A percentile compares a stretch with the other conserved stretches of the same genome.
phyloP scores from a whole-genome alignment of 1,284 basidiomycete genomes.

The Rugosomyces carneus region DNA sequence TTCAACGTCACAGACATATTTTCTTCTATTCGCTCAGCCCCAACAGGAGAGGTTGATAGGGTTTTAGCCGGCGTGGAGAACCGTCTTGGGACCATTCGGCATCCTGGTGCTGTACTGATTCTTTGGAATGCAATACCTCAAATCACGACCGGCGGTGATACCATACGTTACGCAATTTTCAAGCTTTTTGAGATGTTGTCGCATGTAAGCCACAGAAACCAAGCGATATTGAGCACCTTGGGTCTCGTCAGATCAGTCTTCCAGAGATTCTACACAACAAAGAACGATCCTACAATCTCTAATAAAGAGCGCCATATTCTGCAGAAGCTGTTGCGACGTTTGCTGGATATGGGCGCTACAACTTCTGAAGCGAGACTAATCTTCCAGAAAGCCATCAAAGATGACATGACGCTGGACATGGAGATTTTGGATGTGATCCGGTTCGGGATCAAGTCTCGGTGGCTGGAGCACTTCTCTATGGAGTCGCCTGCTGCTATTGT shows the following conservation, averaged over 20 bases:
- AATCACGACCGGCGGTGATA: constrained; percentile 20
- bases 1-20: constrained; percentile 53
- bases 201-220: constrained; percentile 57
- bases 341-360: constrained; percentile 67
- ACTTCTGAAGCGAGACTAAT: constrained; percentile 53
- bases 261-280: constrained; percentile 29
- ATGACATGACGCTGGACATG: constrained; percentile 42
- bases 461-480: constrained; percentile 70
- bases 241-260: constrained; percentile 52
- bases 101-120: constrained; percentile 49
- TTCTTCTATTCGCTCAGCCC: constrained; percentile 32
- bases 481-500: constrained; percentile 46
- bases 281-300: constrained; percentile 20
- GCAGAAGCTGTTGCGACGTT: constrained; percentile 52
- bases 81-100: constrained; percentile 41
- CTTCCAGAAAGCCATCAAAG: constrained; percentile 51
- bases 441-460: constrained; percentile 60
- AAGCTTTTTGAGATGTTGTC: constrained; percentile 60
- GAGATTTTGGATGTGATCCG: constrained; percentile 67
- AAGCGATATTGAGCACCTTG: constrained; percentile 54
- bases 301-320: constrained; percentile 49
- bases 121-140: constrained; percentile 43
- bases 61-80: constrained; percentile 28
- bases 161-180: constrained; percentile 46
- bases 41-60: constrained; percentile 36